Evolutionary conservation across 495 filamentous ascomycete genomes (phyloP).

Genomic region (Hypoxylon cercidicola): DNA sequence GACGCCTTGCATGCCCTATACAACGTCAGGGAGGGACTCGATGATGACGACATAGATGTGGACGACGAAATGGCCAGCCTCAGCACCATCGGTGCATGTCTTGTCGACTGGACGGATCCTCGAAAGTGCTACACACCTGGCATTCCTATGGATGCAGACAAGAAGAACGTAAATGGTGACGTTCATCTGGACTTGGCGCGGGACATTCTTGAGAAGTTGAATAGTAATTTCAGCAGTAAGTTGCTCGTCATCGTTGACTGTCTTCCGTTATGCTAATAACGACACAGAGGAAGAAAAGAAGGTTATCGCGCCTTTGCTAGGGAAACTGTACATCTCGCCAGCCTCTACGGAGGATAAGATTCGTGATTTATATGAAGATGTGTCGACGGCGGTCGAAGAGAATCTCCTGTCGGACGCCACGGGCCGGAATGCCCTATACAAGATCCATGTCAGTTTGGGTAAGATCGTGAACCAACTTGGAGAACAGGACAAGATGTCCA

Average conservation of each 20-base stretch:
- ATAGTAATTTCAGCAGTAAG: slow-evolving; percentile 68
- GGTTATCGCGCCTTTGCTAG: slow-evolving; percentile 76
- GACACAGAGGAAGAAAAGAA: slow-evolving; percentile 84
- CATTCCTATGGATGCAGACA: slow-evolving; percentile 66
- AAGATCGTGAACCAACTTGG: slow-evolving; percentile 69
- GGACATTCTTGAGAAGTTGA: slow-evolving; percentile 68
- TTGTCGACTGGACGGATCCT: slow-evolving; percentile 97
- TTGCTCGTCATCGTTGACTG: slow-evolving; percentile 42
- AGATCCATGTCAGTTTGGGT: slow-evolving; percentile 73
- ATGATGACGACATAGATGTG: slow-evolving; percentile 81
- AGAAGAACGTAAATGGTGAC: slow-evolving; percentile 70
- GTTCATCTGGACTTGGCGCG: slow-evolving; percentile 74
- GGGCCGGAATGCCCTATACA: slow-evolving; percentile 78
- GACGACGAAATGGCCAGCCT: slow-evolving; percentile 84
- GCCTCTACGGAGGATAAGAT: slow-evolving; percentile 61
- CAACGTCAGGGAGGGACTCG: slow-evolving; percentile 73
- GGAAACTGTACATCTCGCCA: slow-evolving; percentile 82
- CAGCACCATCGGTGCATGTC: slow-evolving; percentile 75
- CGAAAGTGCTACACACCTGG: slow-evolving; percentile 81
- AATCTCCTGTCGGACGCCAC: slow-evolving; percentile 76
- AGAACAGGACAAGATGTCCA: slow-evolving; percentile 48
- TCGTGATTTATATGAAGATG: slow-evolving; percentile 61
- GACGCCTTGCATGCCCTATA: slow-evolving; percentile 73
- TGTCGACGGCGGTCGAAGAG: slow-evolving; percentile 74
- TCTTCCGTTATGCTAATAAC: slow-evolving; percentile 50